Evolutionary conservation across 257 asterid species (phyloP), one percentile per base, ranked within the genome.

Genomic region (Solanum neorickii): DNA sequence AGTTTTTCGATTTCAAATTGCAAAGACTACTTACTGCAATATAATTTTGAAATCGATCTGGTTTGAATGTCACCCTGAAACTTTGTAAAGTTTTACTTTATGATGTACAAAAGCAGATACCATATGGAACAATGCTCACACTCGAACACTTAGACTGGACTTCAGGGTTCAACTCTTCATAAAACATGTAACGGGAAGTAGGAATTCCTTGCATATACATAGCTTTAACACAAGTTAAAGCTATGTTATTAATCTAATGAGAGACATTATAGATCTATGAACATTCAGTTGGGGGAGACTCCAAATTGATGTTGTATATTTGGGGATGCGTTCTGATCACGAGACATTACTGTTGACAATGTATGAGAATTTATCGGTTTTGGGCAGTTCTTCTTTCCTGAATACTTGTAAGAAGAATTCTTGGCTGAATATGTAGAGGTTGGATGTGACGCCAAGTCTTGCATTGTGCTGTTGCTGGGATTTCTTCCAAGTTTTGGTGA

Each of bases 371-470:
- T 49, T 47, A 47, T 49, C 88, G 59, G 89, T 91, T 89, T 88
- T 92, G 73, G 42, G 86, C 4, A 89, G 74, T 41, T 80, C 85
- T 80, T 47, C 68, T 80, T 80, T 47, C 85, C 69, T 80, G 80
- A 88, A 87, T 87, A 91, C 89, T 89, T 92, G 91, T 86, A 83
- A 87, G 88, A 87, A 31, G 82, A 85, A 11, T 85, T 93, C 86
- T 93, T 95, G 87, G 88, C 49, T 41, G 20, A 47, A 80, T 80
- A 47, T 80, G 90, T 88, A 14, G 93, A 90, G 39, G 93, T 88
- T 41, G 95, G 93, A 92, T 91, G 86, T 52, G 97, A 90, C 86
- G 72, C 66, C 84, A 88, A 87, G 92, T 91, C 92, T 52, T 88
- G 90, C 89, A 47, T 89, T 91, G 90, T 92, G 85, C 86, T 89